phyloP scores from a whole-genome alignment of 2,329 filamentous ascomycete species.

The Diaporthe humulicola region DNA sequence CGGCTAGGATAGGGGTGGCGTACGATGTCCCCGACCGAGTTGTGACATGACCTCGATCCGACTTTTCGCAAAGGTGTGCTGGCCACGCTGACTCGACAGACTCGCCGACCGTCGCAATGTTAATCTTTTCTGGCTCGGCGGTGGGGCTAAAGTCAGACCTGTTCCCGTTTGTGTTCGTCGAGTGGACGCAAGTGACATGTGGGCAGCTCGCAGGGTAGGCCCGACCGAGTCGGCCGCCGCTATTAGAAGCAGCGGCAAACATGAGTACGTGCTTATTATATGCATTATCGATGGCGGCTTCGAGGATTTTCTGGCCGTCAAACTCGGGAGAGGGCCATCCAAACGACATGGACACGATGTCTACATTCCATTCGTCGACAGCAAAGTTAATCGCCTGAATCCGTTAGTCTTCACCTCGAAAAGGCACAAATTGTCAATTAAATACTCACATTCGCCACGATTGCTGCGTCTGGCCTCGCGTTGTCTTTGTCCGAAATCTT shows the following conservation, averaged over 20 bases:
- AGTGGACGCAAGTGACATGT: not conserved
- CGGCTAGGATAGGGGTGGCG: not conserved
- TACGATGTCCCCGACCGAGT: not conserved
- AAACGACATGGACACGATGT: slow-evolving; percentile 1
- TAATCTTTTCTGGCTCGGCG: not conserved
- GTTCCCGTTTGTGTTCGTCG: not conserved
- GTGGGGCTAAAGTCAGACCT: not conserved
- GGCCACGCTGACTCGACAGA: not conserved
- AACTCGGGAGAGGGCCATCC: not conserved
- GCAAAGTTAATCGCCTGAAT: not conserved
- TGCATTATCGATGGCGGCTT: not conserved
- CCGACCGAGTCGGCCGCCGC: not conserved
- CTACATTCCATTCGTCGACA: not conserved
- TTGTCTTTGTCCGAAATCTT: not conserved
- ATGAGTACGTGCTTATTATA: not conserved
- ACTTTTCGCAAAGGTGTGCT: not conserved
- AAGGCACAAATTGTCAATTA: too few relatives aligned
- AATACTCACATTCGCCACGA: not conserved
- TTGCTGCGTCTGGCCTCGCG: not conserved
- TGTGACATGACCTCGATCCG: not conserved
- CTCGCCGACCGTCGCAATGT: slow-evolving; percentile 1
- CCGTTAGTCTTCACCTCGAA: not conserved
- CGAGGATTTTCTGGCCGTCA: not conserved
- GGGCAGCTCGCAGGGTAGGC: not conserved
- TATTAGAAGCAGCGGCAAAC: not conserved